These are phyloP conservation scores for Dioscorea zingiberensis DNA, from an alignment of 106 monocot species.

Conservation along the genomic window DNA sequence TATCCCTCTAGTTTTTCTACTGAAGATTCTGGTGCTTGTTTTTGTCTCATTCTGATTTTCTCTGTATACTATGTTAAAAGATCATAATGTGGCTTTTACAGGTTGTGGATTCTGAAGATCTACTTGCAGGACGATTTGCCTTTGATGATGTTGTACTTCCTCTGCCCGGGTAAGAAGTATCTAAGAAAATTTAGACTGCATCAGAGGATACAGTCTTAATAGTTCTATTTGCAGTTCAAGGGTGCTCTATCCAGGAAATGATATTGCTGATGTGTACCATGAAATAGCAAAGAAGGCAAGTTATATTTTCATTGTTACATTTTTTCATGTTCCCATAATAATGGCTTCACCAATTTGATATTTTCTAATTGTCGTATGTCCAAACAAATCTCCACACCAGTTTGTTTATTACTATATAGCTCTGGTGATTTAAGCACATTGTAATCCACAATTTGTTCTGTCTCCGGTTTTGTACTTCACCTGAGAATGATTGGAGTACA, in stretches of 20 bases:
- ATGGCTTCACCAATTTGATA: too few species aligned
- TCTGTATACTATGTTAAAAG: not conserved
- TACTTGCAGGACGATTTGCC: constrained; percentile 49
- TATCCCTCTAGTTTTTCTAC: not conserved
- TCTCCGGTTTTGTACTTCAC: too few species aligned
- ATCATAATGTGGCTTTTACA: constrained; percentile 16
- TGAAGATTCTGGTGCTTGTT: not conserved
- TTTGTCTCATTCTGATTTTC: not conserved
- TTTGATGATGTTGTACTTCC: constrained; percentile 97
- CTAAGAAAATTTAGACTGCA: not conserved
- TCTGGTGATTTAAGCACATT: too few species aligned
- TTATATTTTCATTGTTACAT: not conserved
- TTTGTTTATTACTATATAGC: too few species aligned
- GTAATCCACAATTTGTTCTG: too few species aligned
- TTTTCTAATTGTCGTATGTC: too few species aligned
- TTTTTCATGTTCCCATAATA: too few species aligned
- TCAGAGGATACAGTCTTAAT: not conserved
- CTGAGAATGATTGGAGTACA: too few species aligned
- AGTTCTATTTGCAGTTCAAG: constrained; percentile 59
- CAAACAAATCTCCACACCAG: too few species aligned
- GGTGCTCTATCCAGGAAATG: constrained; percentile 78
- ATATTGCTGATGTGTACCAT: constrained; percentile 60
- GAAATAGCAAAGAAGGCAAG: constrained; percentile 68
- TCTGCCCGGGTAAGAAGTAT: constrained; percentile 75
- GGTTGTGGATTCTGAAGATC: constrained; percentile 65